Percentiles rank a stretch among this genome's conserved stretches.
Evolutionary conservation across 768 basidiomycete species (phyloP).

Genomic region (Sistotremastrum niveocremeum): DNA sequence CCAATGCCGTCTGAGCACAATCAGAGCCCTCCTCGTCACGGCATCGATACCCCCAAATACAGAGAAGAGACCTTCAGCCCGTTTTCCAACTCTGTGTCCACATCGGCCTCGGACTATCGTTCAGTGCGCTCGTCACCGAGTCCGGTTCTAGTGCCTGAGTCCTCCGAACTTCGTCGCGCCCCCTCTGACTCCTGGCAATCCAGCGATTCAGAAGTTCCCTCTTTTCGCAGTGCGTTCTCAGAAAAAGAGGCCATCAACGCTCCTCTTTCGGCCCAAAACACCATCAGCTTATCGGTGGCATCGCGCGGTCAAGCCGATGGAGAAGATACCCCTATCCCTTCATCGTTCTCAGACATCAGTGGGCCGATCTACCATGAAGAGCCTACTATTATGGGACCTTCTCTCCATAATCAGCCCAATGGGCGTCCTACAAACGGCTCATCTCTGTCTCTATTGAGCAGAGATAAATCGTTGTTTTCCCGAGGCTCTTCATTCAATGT

Average conservation of each 20-base stretch:
- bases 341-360: not conserved
- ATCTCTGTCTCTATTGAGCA: slow-evolving; percentile 6
- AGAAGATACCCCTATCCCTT: slow-evolving; percentile 6
- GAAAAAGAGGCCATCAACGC: slow-evolving; percentile 13
- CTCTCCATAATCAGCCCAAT: slow-evolving; percentile 21
- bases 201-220: slow-evolving; percentile 8
- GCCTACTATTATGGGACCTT: not conserved
- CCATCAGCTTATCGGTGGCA: slow-evolving; percentile 8
- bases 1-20: too few species aligned
- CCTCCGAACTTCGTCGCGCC: slow-evolving; percentile 24
- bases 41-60: not conserved
- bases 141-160: slow-evolving; percentile 11
- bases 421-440: slow-evolving; percentile 14
- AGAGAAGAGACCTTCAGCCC: not conserved
- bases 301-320: slow-evolving; percentile 8
- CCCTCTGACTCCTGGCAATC: slow-evolving; percentile 16
- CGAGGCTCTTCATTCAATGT: slow-evolving; percentile 23
- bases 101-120: slow-evolving; percentile 50
- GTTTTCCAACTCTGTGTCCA: slow-evolving; percentile 26
- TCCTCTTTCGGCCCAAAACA: slow-evolving; percentile 18
- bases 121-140: slow-evolving; percentile 62
- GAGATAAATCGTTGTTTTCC: slow-evolving; percentile 8
- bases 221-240: too few species aligned
- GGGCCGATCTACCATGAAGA: not conserved
- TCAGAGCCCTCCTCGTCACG: not conserved